phyloP scores from a whole-genome alignment of 805 yeast genomes.

The Tetrapisispora iriomotensis region DNA sequence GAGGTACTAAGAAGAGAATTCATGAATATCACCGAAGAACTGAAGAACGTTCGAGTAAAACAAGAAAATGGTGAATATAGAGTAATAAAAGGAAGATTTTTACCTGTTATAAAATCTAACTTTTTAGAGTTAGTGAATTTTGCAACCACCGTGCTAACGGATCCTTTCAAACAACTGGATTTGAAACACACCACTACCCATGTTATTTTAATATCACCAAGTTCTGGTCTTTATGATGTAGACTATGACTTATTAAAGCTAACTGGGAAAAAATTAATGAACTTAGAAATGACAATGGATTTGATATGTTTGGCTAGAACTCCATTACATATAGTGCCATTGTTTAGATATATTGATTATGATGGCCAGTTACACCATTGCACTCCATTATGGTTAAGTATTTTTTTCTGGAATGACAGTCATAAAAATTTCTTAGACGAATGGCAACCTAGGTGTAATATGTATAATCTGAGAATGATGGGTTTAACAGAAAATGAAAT shows the following conservation, averaged over 20 bases:
- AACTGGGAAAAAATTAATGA: conserved; percentile 65
- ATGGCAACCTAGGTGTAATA: conserved; percentile 93
- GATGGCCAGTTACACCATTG: conserved; percentile 51
- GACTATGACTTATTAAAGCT: conserved; percentile 65
- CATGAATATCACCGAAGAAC: conserved; percentile 67
- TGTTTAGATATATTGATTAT: conserved; percentile 59
- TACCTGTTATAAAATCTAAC: conserved; percentile 87
- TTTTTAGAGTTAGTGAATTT: conserved; percentile 77
- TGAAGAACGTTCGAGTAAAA: conserved; percentile 35
- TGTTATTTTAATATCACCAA: conserved; percentile 79
- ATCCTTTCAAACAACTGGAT: conserved; percentile 76
- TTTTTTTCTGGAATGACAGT: conserved; percentile 73
- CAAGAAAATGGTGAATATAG: conserved; percentile 27
- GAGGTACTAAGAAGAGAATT: conserved; percentile 76
- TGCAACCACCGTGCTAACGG: conserved; percentile 66
- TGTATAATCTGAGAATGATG: conserved; percentile 96
- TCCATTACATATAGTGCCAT: conserved; percentile 86
- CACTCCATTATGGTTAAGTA: conserved; percentile 92
- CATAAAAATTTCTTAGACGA: conserved; percentile 33
- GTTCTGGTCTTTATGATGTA: conserved; percentile 89
- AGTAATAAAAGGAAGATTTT: conserved; percentile 47
- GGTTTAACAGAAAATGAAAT: conserved; percentile 90
- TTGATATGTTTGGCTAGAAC: conserved; percentile 81
- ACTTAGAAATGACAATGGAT: conserved; percentile 81
- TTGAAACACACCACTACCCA: conserved; percentile 87